phyloP scores from a whole-genome alignment of 805 yeast genomes.

The Maudiozyma serrabonitensis region DNA sequence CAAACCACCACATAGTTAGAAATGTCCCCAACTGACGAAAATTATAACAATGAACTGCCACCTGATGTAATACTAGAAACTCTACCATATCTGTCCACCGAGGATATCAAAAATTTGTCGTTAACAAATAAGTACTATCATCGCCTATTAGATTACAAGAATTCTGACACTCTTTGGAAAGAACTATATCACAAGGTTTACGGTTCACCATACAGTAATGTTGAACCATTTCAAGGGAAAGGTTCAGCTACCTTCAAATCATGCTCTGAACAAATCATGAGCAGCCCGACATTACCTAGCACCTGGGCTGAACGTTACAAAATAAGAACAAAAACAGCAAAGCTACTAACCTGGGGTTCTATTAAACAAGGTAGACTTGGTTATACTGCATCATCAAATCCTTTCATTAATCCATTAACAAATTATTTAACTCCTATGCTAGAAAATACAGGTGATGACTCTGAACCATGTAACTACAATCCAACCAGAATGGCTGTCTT shows the following conservation, averaged over 20 bases:
- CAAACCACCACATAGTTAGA: too few species aligned
- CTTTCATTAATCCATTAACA: constrained; percentile 3
- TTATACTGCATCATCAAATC: constrained; percentile 19
- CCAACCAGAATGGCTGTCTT: constrained; percentile 18
- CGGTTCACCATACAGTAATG: constrained; percentile 19
- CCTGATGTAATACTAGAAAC: constrained; percentile 26
- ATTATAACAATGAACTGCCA: constrained; percentile 9
- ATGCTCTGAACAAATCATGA: constrained; percentile 20
- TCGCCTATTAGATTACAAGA: constrained; percentile 16
- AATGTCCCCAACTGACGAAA: not conserved
- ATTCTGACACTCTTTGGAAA: constrained; percentile 26
- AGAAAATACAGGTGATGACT: not conserved
- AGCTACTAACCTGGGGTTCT: constrained; percentile 29
- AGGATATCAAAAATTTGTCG: constrained; percentile 24
- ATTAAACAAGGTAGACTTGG: constrained; percentile 27
- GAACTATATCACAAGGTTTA: constrained; percentile 24
- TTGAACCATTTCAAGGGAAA: constrained; percentile 22
- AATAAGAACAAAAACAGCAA: constrained; percentile 13
- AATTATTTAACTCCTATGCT: not conserved
- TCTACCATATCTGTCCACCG: constrained; percentile 21
- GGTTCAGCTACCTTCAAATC: constrained; percentile 15
- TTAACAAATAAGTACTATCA: constrained; percentile 26
- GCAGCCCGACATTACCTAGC: constrained; percentile 8
- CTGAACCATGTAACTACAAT: not conserved
- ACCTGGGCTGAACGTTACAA: constrained; percentile 23